Conservation (phyloP, 805 yeast species). For the Myxozyma neotropica region DNA sequence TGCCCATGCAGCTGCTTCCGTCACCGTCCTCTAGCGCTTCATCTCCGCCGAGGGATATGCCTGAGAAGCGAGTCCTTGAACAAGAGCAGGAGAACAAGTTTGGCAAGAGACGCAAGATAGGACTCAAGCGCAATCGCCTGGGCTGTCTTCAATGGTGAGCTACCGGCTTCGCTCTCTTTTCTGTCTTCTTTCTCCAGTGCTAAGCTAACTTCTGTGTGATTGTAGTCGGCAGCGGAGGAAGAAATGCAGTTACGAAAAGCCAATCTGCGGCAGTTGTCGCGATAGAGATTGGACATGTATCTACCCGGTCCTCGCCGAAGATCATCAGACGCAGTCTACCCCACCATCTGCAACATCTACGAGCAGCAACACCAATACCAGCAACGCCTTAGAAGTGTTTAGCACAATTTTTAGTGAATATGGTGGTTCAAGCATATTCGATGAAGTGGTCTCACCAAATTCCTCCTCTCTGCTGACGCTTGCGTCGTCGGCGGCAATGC, state of each 20-base stretch:
- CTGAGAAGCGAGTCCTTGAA: background rate
- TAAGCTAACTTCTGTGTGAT: background rate
- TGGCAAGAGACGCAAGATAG: slow-evolving; percentile 21
- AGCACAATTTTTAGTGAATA: background rate
- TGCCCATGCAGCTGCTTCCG: background rate
- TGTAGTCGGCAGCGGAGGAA: slow-evolving; percentile 30
- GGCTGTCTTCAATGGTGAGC: slow-evolving; percentile 32
- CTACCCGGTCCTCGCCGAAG: slow-evolving; percentile 14
- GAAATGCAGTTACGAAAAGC: slow-evolving; percentile 26
- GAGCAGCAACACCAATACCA: background rate
- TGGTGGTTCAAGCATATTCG: background rate
- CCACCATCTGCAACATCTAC: background rate
- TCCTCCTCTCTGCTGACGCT: slow-evolving; percentile 1
- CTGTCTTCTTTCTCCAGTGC: no score
- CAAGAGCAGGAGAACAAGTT: background rate
- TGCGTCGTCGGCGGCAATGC: background rate
- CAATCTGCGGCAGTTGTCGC: slow-evolving; percentile 26
- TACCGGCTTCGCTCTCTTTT: background rate
- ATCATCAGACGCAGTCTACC: background rate
- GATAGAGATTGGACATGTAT: slow-evolving; percentile 29
- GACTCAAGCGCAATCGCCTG: slow-evolving; percentile 28
- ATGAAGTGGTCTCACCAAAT: background rate
- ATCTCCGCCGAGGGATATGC: background rate
- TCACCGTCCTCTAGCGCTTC: background rate
- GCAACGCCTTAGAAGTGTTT: background rate